phyloP scores from a whole-genome alignment of 768 basidiomycete genomes.

The Tephrocybe rancida region DNA sequence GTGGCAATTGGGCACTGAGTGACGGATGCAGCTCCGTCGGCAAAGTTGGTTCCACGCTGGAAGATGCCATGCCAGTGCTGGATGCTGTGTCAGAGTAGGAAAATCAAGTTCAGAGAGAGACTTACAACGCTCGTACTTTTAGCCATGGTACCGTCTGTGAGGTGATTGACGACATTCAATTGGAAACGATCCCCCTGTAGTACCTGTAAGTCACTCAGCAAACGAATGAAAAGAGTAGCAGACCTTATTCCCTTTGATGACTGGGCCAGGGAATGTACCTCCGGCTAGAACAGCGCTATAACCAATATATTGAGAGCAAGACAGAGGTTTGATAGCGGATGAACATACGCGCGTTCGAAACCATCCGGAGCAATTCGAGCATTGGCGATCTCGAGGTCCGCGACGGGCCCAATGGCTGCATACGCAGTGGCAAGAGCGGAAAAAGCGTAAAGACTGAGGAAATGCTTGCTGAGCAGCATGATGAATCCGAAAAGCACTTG shows the following conservation, averaged over 20 bases:
- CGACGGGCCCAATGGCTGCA: slow-evolving; percentile 23
- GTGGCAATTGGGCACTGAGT: not conserved
- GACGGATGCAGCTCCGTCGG: not conserved
- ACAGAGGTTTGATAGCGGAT: not conserved
- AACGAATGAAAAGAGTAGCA: not conserved
- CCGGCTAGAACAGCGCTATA: slow-evolving; percentile 11
- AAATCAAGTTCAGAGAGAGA: not conserved
- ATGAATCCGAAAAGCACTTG: too few relatives aligned
- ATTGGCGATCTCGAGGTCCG: slow-evolving; percentile 14
- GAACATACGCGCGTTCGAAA: slow-evolving; percentile 11
- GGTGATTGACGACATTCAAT: not conserved
- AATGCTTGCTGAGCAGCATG: too few relatives aligned
- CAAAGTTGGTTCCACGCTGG: not conserved
- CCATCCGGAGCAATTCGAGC: slow-evolving; percentile 10
- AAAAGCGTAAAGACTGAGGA: too few relatives aligned
- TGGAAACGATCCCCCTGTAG: not conserved
- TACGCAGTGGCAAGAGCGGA: not conserved
- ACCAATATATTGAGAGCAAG: not conserved
- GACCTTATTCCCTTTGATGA: slow-evolving; percentile 18
- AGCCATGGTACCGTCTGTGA: not conserved
- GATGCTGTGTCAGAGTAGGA: not conserved
- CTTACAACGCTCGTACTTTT: not conserved
- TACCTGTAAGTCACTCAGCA: not conserved
- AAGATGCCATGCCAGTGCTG: not conserved
- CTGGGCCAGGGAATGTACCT: slow-evolving; percentile 14